phyloP scores from a whole-genome alignment of 2,329 filamentous ascomycete species.

The Fusarium sp. region DNA sequence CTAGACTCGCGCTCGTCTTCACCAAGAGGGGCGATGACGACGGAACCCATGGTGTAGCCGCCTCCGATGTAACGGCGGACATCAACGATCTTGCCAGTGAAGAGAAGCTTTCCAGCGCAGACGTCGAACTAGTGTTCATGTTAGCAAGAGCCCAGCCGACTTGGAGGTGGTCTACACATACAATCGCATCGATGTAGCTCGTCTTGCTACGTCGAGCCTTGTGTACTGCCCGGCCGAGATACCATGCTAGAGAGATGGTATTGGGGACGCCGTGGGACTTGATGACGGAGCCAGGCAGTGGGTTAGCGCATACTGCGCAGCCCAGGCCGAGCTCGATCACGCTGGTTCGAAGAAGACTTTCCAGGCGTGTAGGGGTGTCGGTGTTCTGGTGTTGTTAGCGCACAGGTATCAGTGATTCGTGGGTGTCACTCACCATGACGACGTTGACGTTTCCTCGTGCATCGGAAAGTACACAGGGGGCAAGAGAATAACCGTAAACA shows the following conservation, averaged over 20 bases:
- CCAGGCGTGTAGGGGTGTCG: conserved; percentile 48
- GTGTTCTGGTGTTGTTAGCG: conserved; percentile 39
- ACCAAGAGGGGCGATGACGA: conserved; percentile 47
- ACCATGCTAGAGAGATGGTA: conserved; percentile 60
- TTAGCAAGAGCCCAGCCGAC: not conserved
- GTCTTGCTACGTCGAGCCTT: conserved; percentile 38
- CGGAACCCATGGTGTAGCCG: conserved; percentile 54
- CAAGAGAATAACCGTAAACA: conserved; percentile 50
- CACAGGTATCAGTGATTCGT: accelerated
- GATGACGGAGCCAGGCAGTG: conserved; percentile 47
- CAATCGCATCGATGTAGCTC: conserved; percentile 40
- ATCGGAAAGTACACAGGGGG: conserved; percentile 51
- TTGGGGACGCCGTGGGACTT: conserved; percentile 52
- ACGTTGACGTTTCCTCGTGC: conserved; percentile 50
- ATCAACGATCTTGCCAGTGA: conserved; percentile 53
- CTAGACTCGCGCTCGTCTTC: conserved; percentile 45
- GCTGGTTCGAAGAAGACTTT: conserved; percentile 49
- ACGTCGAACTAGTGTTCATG: conserved; percentile 36
- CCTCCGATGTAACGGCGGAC: conserved; percentile 51
- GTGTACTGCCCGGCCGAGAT: conserved; percentile 62
- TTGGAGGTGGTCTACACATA: not conserved
- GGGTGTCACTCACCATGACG: conserved; percentile 36
- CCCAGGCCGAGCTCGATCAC: conserved; percentile 52
- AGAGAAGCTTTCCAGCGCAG: conserved; percentile 49
- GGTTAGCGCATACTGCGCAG: conserved; percentile 49